Conservation (phyloP, 495 filamentous ascomycete species). For the Penicillium alfredii region DNA sequence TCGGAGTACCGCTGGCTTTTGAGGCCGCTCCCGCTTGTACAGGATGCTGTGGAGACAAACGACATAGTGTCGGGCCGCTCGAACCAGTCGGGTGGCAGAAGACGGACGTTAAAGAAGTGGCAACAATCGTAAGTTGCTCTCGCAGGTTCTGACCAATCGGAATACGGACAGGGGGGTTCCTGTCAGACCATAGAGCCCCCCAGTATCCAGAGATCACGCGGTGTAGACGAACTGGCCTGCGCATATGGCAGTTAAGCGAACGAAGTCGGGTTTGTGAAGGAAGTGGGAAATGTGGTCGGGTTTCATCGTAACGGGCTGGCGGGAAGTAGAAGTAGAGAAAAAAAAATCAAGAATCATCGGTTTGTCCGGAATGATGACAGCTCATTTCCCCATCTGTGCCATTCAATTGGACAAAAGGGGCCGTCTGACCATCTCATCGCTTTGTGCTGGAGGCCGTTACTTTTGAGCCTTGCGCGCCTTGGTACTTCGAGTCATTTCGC, state of each 20-base stretch:
- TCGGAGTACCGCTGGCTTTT: conserved; percentile 7
- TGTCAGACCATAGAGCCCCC: too few species aligned
- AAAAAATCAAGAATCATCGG: conserved; percentile 10
- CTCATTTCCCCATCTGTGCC: conserved; percentile 2
- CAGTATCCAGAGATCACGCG: too few species aligned
- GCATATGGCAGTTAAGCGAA: too few species aligned
- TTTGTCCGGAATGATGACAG: conserved; percentile 1
- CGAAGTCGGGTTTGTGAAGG: too few species aligned
- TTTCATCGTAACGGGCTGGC: too few species aligned
- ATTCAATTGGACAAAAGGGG: not conserved
- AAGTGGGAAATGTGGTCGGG: too few species aligned
- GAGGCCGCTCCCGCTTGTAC: conserved; percentile 5
- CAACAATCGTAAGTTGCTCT: conserved; percentile 12
- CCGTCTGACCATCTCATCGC: conserved; percentile 6
- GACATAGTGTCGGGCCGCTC: conserved; percentile 13
- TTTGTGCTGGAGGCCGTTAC: conserved; percentile 14
- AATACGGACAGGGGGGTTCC: not conserved
- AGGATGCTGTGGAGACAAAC: conserved; percentile 11
- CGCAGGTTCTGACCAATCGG: too few species aligned
- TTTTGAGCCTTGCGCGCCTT: conserved; percentile 44
- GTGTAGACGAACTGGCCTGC: too few species aligned
- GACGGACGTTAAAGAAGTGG: conserved; percentile 11
- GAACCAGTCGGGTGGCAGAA: conserved; percentile 22
- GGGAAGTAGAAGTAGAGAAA: too few species aligned
- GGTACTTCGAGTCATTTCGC: conserved; percentile 40